phyloP scores from a whole-genome alignment of 805 yeast species.

The Yarrowia divulgata region DNA sequence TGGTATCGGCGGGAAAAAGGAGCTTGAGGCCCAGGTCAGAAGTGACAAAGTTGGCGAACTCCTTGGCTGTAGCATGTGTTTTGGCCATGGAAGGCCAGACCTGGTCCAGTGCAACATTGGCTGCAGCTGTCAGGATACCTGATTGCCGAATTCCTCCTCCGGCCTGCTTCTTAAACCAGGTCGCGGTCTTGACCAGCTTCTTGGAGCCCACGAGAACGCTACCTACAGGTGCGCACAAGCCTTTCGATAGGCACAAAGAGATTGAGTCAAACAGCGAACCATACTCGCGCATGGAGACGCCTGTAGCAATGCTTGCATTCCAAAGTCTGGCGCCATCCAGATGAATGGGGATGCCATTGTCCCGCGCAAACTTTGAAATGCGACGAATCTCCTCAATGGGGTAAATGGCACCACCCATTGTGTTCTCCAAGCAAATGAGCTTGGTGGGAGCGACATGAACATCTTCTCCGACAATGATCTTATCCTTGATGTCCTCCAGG shows the following conservation, averaged over 20 bases:
- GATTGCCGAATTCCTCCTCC: slow-evolving; percentile 95
- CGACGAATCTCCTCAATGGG: slow-evolving; percentile 80
- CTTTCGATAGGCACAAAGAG: slow-evolving; percentile 86
- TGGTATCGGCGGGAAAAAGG: slow-evolving; percentile 81
- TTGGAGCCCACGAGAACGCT: slow-evolving; percentile 77
- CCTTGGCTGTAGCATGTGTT: slow-evolving; percentile 61
- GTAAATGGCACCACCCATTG: slow-evolving; percentile 79
- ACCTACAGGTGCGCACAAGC: slow-evolving; percentile 94
- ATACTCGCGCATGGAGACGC: slow-evolving; percentile 70
- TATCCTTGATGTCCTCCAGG: slow-evolving; percentile 74
- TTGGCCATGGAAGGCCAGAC: slow-evolving; percentile 64
- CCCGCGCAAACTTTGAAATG: slow-evolving; percentile 73
- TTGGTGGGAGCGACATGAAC: slow-evolving; percentile 89
- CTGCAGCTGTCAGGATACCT: slow-evolving; percentile 84
- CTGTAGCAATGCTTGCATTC: slow-evolving; percentile 84
- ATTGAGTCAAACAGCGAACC: slow-evolving; percentile 85
- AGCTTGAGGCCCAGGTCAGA: slow-evolving; percentile 58
- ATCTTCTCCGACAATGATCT: slow-evolving; percentile 76
- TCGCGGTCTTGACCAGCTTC: slow-evolving; percentile 68
- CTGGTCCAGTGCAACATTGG: slow-evolving; percentile 75
- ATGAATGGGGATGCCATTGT: slow-evolving; percentile 67
- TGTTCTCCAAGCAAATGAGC: slow-evolving; percentile 85
- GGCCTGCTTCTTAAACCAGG: slow-evolving; percentile 86
- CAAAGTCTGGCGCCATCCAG: slow-evolving; percentile 96
- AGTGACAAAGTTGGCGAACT: slow-evolving; percentile 51